Conservation (phyloP, 768 basidiomycete genomes). For the Hericium rajendrae region DNA sequence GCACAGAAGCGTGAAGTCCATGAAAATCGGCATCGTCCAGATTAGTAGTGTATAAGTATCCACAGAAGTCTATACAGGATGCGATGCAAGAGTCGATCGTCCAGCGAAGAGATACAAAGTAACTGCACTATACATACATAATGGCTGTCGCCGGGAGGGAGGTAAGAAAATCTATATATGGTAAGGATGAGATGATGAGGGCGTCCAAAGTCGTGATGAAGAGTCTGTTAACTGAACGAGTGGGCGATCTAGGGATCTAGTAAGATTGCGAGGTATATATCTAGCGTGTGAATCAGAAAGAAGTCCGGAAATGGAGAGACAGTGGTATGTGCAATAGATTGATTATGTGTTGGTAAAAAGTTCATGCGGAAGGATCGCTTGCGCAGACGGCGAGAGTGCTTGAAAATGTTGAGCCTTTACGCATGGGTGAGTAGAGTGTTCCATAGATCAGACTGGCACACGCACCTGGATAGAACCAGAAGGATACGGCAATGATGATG, state of each 20-base stretch:
- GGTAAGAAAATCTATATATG: neutral
- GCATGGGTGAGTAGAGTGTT: neutral
- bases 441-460: neutral
- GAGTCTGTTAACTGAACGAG: no score
- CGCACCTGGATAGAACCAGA: slow-evolving; percentile 41
- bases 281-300: neutral
- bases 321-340: neutral
- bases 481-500: slow-evolving; percentile 43
- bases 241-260: neutral
- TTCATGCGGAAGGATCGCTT: slow-evolving; percentile 1
- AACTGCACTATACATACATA: neutral
- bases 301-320: neutral
- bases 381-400: slow-evolving; percentile 21
- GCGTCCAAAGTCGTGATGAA: no score
- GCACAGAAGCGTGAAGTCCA: no score
- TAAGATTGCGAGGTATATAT: neutral
- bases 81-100: neutral
- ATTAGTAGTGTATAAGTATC: no score
- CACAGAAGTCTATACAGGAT: no score
- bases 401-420: slow-evolving; percentile 18
- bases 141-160: neutral
- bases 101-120: neutral
- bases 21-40: no score
- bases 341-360: neutral
- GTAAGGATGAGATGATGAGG: no score